Conservation (phyloP, 352 stramenopile genomes). For the Phytophthora megakarya region DNA sequence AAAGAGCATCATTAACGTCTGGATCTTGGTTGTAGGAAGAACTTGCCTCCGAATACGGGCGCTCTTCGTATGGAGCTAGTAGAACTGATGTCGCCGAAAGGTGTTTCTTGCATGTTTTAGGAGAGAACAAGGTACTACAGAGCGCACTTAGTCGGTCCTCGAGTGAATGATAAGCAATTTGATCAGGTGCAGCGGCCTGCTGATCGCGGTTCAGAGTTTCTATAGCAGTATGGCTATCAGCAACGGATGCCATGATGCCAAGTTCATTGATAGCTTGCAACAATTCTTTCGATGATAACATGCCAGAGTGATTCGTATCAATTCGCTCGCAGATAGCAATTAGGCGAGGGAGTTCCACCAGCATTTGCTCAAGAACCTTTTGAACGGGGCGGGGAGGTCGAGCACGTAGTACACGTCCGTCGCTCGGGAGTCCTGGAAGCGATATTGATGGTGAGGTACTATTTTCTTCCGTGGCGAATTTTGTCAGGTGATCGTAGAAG, state of each 20-base stretch:
- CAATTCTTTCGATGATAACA: slow-evolving; percentile 50
- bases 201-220: slow-evolving; percentile 36
- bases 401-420: slow-evolving; percentile 7
- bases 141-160: slow-evolving; percentile 51
- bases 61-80: slow-evolving; percentile 60
- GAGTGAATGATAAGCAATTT: slow-evolving; percentile 54
- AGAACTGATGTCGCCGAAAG: slow-evolving; percentile 73
- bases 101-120: slow-evolving; percentile 69
- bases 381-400: slow-evolving; percentile 59
- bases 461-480: slow-evolving; percentile 26
- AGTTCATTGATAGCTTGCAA: slow-evolving; percentile 62
- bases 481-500: slow-evolving; percentile 71
- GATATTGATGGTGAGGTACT: slow-evolving; percentile 30
- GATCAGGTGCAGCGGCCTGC: slow-evolving; percentile 14
- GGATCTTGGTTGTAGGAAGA: slow-evolving; percentile 24
- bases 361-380: slow-evolving; percentile 75
- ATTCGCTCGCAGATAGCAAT: slow-evolving; percentile 54
- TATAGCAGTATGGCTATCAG: slow-evolving; percentile 64
- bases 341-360: slow-evolving; percentile 47
- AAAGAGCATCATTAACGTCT: slow-evolving; percentile 52
- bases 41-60: slow-evolving; percentile 14
- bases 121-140: slow-evolving; percentile 71
- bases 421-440: slow-evolving; percentile 35
- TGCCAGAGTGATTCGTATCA: slow-evolving; percentile 47
- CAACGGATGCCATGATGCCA: slow-evolving; percentile 59